phyloP scores from a whole-genome alignment of 257 asterid species.

The Lavandula angustifolia region DNA sequence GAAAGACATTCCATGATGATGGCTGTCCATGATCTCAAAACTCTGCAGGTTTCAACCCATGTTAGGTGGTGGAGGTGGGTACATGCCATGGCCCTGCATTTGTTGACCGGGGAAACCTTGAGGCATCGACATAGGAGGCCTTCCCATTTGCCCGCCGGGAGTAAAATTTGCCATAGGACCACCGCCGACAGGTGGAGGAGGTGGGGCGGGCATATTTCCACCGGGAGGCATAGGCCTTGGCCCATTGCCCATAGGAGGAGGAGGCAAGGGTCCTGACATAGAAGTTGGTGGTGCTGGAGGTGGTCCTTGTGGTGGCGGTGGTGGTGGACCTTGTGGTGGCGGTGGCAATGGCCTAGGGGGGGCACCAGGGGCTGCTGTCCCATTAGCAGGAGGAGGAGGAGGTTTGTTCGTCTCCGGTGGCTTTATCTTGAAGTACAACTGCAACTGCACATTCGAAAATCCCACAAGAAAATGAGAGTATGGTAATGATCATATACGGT shows the following conservation, averaged over 20 bases:
- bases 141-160: constrained; percentile 77
- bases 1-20: background rate
- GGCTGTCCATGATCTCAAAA: background rate
- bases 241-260: constrained; percentile 75
- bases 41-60: constrained; percentile 49
- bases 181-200: constrained; percentile 79
- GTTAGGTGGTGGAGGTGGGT: constrained; percentile 75
- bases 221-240: constrained; percentile 99
- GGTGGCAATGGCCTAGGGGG: constrained; percentile 64
- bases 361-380: constrained; percentile 58
- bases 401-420: constrained; percentile 79
- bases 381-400: constrained; percentile 63
- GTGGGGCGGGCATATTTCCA: constrained; percentile 88
- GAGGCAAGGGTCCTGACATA: constrained; percentile 54
- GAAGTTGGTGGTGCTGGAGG: constrained; percentile 49
- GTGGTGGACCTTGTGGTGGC: constrained; percentile 82
- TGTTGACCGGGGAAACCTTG: constrained; percentile 81
- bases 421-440: constrained; percentile 69
- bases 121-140: constrained; percentile 79
- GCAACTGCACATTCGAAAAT: constrained; percentile 49
- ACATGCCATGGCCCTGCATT: constrained; percentile 61
- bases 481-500: too few relatives aligned
- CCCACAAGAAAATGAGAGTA: constrained; percentile 22
- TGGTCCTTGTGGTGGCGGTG: constrained; percentile 76
- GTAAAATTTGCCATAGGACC: constrained; percentile 84